phyloP scores from a whole-genome alignment of 2,329 filamentous ascomycete species.

The Nigrospora sphaerica region DNA sequence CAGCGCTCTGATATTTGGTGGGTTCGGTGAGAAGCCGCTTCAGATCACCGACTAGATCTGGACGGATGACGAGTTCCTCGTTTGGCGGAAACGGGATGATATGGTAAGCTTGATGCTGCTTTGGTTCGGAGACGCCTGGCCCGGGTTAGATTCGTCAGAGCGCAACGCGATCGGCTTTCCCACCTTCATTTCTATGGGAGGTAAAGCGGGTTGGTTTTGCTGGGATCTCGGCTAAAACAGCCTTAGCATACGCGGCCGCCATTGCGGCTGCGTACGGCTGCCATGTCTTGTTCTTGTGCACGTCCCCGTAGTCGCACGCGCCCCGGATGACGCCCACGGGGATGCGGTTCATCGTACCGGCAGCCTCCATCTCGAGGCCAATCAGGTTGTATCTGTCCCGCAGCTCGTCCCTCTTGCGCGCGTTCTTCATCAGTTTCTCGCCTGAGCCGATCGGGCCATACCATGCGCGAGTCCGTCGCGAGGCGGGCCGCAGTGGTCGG shows the following conservation, averaged over 20 bases:
- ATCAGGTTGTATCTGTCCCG: neutral
- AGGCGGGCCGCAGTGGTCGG: conserved; percentile 8
- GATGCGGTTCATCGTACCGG: no score
- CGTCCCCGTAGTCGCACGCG: no score
- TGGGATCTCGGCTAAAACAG: neutral
- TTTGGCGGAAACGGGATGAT: conserved; percentile 15
- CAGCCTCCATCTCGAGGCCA: no score
- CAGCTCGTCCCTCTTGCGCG: conserved; percentile 8
- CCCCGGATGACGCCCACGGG: no score
- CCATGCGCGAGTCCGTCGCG: conserved; percentile 22
- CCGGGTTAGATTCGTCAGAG: no score
- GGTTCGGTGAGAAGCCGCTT: conserved; percentile 10
- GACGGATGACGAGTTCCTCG: conserved; percentile 14
- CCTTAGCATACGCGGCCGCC: conserved; percentile 1
- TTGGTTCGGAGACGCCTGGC: no score
- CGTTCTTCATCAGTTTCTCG: conserved; percentile 21
- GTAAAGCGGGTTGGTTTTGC: no score
- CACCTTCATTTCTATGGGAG: no score
- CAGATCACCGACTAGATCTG: conserved; percentile 9
- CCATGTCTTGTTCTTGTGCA: conserved; percentile 15
- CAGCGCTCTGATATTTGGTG: conserved; percentile 9
- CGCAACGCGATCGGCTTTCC: no score
- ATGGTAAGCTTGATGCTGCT: neutral
- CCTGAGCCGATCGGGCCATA: conserved; percentile 26
- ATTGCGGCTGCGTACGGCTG: no score